phyloP scores from a whole-genome alignment of 75 land plant species.

The Cryptomeria japonica region DNA sequence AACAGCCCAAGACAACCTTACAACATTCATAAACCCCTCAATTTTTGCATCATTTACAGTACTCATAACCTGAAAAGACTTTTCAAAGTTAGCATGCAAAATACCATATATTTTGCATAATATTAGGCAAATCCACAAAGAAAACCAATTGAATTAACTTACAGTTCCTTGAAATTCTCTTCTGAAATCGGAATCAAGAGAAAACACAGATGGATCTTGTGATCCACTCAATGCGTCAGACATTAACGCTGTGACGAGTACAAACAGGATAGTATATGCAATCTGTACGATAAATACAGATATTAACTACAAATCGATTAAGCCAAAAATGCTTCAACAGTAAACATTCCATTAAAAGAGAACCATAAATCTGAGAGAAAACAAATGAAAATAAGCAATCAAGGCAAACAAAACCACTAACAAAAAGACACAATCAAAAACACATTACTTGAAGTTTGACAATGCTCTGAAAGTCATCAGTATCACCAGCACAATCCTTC shows the following conservation, averaged over 20 bases:
- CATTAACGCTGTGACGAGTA: constrained; percentile 70
- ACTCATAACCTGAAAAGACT: constrained; percentile 63
- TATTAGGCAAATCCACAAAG: constrained; percentile 17
- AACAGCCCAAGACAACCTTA: constrained; percentile 85
- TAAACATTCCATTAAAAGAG: neutral
- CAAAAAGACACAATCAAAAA: neutral
- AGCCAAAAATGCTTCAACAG: neutral
- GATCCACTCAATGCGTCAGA: constrained; percentile 86
- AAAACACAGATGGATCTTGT: constrained; percentile 53
- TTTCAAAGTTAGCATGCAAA: neutral
- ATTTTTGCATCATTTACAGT: constrained; percentile 48
- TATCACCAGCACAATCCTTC: constrained; percentile 71
- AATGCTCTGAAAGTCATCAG: constrained; percentile 19
- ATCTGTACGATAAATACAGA: constrained; percentile 52
- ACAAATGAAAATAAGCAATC: constrained; percentile 11
- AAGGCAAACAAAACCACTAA: neutral
- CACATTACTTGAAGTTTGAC: constrained; percentile 69
- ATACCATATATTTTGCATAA: neutral
- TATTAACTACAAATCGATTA: neutral
- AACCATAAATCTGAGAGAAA: neutral
- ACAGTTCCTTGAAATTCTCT: constrained; percentile 85
- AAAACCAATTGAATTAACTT: constrained; percentile 19
- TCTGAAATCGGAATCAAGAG: constrained; percentile 62
- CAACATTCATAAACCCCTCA: constrained; percentile 77
- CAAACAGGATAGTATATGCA: constrained; percentile 73